Base-by-base conservation (phyloP, 2,329 filamentous ascomycete species). In the Talaromyces funiculosus region DNA sequence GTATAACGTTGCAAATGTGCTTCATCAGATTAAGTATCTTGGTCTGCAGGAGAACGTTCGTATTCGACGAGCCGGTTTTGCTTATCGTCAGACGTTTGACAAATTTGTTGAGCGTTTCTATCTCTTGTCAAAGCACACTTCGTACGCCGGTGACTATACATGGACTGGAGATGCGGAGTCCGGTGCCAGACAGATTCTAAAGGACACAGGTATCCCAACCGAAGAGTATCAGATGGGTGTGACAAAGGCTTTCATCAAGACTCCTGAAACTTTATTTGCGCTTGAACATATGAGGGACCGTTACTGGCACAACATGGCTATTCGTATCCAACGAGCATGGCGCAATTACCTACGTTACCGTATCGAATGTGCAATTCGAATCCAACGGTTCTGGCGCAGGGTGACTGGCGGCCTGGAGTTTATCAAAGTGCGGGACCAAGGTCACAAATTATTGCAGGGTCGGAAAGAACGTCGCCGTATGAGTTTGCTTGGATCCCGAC, bases 271-370 rank as follows among this genome's bases (percentile, higher is more conserved):
- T 0, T 80, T 99, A 1, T 99, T 99, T 71, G 94, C 94, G 2
- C 81, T 99, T 10, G 94, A 99, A 75, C 92, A 95, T 61, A 97
- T 99, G 93, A 86, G 94, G 71, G 94, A 99, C 73, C 84, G 90
- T 60, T 99, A 97, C 77, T 97, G 93, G 93, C 93, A 97, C 76
- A 99, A 97, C 77, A 97, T 99, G 94, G 94, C 94, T 3, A 96
- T 93, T 62, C 86, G 94, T 62, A 97, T 99, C 62, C 94, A 99
- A 78, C 86, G 94, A 67, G 94, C 96, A 71, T 99, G 94, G 94
- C 86, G 94, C 68, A 96, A 95, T 57, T 97, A 97, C 71, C 83
- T 97, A 42, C 87, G 93, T 4, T 97, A 97, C 75, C 86, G 94
- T 47, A 89, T 86, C 26, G 94, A 99, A 76, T 94, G 90, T 62